Conservation (phyloP, 164 flowering plant species). For the Piper longum region DNA sequence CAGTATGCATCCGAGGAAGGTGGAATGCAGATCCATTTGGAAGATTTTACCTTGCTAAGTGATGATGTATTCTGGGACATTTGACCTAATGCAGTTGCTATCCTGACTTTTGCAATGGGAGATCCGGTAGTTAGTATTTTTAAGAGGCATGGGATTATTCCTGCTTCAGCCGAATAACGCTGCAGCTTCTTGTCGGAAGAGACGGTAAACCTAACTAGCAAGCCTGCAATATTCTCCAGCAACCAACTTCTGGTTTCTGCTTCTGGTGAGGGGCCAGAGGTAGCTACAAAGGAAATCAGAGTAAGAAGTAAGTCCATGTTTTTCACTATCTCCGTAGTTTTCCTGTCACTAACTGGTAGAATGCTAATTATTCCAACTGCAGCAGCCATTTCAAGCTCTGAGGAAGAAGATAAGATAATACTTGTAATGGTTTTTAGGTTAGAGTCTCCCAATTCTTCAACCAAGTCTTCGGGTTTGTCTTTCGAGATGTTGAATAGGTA, state of each 20-base stretch:
- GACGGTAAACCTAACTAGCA: conserved; percentile 49
- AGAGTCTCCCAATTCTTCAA: conserved; percentile 38
- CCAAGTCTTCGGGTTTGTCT: conserved; percentile 34
- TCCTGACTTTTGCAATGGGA: conserved; percentile 32
- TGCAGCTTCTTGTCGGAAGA: conserved; percentile 66
- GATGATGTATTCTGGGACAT: conserved; percentile 51
- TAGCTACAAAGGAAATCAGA: conserved; percentile 26
- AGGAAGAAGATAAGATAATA: conserved; percentile 30
- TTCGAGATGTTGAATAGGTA: conserved; percentile 47
- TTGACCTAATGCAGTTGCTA: conserved; percentile 63
- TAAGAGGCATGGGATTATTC: conserved; percentile 49
- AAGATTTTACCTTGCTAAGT: conserved; percentile 26
- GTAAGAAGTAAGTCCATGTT: conserved; percentile 35
- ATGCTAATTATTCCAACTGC: conserved; percentile 56
- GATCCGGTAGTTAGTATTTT: conserved; percentile 52
- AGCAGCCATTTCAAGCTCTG: conserved; percentile 48
- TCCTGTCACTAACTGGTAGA: conserved; percentile 45
- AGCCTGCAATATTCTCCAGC: conserved; percentile 38
- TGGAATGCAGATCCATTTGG: conserved; percentile 54
- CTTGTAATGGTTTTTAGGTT: conserved; percentile 23
- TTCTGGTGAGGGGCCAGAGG: conserved; percentile 10
- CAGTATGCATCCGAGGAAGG: conserved; percentile 39
- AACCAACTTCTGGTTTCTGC: conserved; percentile 12
- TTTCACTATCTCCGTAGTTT: conserved; percentile 41
- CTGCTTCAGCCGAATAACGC: conserved; percentile 38